Percentiles rank a stretch among this genome's conserved stretches.
These are phyloP conservation scores for Yamadazyma dendronema DNA, from an alignment of 1,139 yeast species.

Conservation along the genomic window DNA sequence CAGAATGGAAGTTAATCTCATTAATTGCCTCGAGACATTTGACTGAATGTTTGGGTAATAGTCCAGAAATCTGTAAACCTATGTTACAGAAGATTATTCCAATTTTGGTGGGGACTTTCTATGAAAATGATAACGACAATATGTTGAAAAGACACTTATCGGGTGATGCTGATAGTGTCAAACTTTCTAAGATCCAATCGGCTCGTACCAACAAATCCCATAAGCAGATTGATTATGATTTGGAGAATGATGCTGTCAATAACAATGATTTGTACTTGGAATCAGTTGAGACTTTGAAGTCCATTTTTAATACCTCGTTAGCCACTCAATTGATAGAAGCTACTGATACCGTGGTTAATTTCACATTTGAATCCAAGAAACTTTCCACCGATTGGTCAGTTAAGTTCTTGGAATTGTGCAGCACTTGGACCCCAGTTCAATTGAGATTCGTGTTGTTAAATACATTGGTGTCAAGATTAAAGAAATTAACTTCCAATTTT, in stretches of 20 bases:
- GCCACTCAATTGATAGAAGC: conserved; percentile 49
- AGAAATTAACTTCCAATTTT: conserved; percentile 21
- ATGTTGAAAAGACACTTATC: conserved; percentile 16
- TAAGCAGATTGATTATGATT: conserved; percentile 25
- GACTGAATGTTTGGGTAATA: conserved; percentile 43
- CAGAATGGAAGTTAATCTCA: conserved; percentile 51
- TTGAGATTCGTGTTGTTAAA: conserved; percentile 67
- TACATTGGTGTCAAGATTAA: conserved; percentile 37
- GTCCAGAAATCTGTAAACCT: conserved; percentile 33
- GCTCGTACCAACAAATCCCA: conserved; percentile 21
- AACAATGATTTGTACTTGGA: conserved; percentile 32
- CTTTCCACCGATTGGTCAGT: conserved; percentile 48
- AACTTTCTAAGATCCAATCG: conserved; percentile 27
- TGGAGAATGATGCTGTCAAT: conserved; percentile 29
- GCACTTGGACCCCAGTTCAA: conserved; percentile 86
- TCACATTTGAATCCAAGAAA: conserved; percentile 24
- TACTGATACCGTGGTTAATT: conserved; percentile 41
- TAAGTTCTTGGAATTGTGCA: conserved; percentile 59
- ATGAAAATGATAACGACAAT: conserved; percentile 17
- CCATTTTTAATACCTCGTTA: conserved; percentile 51
- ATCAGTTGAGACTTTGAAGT: conserved; percentile 43
- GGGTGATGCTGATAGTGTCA: conserved; percentile 21
- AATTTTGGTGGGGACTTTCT: conserved; percentile 33
- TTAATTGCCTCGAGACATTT: conserved; percentile 44
- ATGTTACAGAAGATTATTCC: conserved; percentile 44